Percentiles rank a stretch among this genome's conserved stretches.
phyloP scores from a whole-genome alignment of 2,329 filamentous ascomycete species.

The Neonectria neomacrospora region DNA sequence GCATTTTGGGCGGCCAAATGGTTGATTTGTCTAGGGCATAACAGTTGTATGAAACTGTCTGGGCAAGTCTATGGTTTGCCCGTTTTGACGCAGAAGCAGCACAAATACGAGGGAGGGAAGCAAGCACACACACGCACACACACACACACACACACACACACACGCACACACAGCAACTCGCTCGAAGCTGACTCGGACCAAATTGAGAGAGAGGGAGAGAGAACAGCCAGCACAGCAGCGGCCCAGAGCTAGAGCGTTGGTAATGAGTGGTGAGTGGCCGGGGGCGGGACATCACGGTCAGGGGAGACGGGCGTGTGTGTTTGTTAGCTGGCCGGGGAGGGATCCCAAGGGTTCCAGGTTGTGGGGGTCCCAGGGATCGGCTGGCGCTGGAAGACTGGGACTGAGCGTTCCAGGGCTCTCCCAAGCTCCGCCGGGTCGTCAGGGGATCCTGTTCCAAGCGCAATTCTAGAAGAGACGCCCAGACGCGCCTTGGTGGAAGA shows the following conservation, averaged over 20 bases:
- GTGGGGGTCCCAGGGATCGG: slow-evolving; percentile 41
- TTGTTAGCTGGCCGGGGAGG: background rate
- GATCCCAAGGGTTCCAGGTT: slow-evolving; percentile 22
- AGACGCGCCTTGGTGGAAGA: background rate
- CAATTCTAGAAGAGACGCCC: slow-evolving; percentile 44
- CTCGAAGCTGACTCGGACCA: slow-evolving; percentile 1
- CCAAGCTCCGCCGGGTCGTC: slow-evolving; percentile 5
- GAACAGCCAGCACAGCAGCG: background rate
- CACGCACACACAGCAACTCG: background rate
- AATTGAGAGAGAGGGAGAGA: slow-evolving; percentile 14
- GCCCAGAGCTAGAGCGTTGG: background rate
- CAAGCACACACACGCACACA: no score
- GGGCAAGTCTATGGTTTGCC: background rate
- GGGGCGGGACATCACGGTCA: slow-evolving; percentile 15
- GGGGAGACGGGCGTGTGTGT: slow-evolving; percentile 11
- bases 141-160: no score
- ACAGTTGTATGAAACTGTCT: no score
- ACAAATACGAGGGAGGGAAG: background rate
- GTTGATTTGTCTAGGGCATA: no score
- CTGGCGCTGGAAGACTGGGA: slow-evolving; percentile 30
- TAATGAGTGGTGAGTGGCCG: slow-evolving; percentile 11
- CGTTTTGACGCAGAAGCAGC: background rate
- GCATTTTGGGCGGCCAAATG: no score
- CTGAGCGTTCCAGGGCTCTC: slow-evolving; percentile 24
- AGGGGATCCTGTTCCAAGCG: slow-evolving; percentile 41